Evolutionary conservation across 1,139 yeast species (phyloP).

Genomic region (Pichia sp.): DNA sequence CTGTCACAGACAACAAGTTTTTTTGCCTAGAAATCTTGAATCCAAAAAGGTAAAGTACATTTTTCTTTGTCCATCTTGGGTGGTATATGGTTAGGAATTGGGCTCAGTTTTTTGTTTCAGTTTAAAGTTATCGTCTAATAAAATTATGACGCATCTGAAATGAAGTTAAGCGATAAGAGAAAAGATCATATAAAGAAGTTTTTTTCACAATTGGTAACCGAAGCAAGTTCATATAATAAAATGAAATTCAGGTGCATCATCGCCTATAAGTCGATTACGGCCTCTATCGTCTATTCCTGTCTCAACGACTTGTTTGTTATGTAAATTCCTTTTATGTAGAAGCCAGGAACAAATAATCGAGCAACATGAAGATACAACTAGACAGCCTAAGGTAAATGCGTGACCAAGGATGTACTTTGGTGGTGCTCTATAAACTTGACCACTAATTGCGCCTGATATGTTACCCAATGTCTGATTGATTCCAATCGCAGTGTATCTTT

Average conservation of each 20-base stretch:
- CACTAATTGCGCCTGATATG: slow-evolving; percentile 8
- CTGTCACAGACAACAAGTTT: too few relatives aligned
- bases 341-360: slow-evolving; percentile 3
- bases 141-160: too few relatives aligned
- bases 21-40: too few relatives aligned
- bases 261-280: slow-evolving; percentile 4
- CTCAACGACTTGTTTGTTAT: slow-evolving; percentile 3
- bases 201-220: neutral
- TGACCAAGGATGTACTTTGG: slow-evolving; percentile 6
- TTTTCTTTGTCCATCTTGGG: too few relatives aligned
- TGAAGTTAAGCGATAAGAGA: too few relatives aligned
- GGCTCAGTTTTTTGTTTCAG: too few relatives aligned
- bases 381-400: slow-evolving; percentile 8
- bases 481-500: slow-evolving; percentile 6
- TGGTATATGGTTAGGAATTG: too few relatives aligned
- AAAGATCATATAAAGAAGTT: too few relatives aligned
- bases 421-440: slow-evolving; percentile 6
- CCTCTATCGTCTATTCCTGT: slow-evolving; percentile 7
- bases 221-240: slow-evolving; percentile 1
- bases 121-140: too few relatives aligned
- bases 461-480: slow-evolving; percentile 8
- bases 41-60: too few relatives aligned
- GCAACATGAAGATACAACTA: slow-evolving; percentile 1
- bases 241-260: slow-evolving; percentile 6
- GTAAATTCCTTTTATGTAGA: slow-evolving; percentile 3